Evolutionary conservation across 163 green algal genomes (phyloP), one percentile per base, ranked within the genome.

Genomic region (Trebouxia gelatinosa): DNA sequence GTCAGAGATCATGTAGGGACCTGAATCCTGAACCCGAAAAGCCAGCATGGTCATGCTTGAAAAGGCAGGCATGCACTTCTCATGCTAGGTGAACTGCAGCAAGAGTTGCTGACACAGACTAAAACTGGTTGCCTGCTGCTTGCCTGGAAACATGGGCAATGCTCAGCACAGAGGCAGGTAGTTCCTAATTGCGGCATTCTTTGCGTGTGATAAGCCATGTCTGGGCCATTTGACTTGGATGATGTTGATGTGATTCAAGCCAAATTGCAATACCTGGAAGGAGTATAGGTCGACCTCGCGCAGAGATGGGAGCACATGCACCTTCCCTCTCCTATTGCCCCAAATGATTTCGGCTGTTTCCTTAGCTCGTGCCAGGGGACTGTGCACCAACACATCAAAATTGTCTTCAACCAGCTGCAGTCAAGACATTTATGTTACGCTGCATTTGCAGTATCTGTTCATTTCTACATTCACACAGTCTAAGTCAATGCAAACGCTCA

Each of bases 261-360:
- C n/a, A 65, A 32, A 23, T 32, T 31, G 11, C 6, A 16, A 5
- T 6, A 89, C 92, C 90, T 98, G 93, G 74, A 99, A 98, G 0
- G 90, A 92, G 83, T 98, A 99, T 1, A 99, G 84, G 82, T 99
- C 95, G 29, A 99, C 92, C 80, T 99, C 95, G 0, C 95, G 81
- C 38, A 98, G 85, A 26, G 80, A 81, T 1, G 88, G 84, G 43
- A 98, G 78, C 9, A 88, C 83, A 2, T 66, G 7, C 1, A 72
- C 40, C 3, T 39, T 58, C 37, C 71, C 81, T 17, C 37, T n/a
- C 5, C 85, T 75, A 38, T 78, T 58, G 11, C 59, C 78, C 89
- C 88, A 95, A 6, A 99, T 87, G 46, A 98, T 93, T 29, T 96
- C 85, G 0, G 91, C 91, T 16, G 95, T 99, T 72, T 95, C 38